Conservation (phyloP, 2,329 filamentous ascomycete species). For the Penicillium sp. region DNA sequence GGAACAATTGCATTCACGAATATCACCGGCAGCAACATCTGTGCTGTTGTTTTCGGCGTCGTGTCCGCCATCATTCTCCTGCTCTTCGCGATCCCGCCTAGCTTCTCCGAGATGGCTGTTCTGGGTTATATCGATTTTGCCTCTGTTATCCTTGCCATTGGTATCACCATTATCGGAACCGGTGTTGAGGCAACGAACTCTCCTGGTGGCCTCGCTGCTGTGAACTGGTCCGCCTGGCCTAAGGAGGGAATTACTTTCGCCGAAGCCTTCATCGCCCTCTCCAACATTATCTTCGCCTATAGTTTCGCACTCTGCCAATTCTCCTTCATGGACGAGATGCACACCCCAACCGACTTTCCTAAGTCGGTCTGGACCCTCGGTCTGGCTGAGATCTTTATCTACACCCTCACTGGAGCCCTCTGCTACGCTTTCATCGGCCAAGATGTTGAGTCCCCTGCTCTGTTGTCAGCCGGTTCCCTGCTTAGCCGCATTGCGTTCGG, state of each 20-base stretch:
- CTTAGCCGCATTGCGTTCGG: not conserved
- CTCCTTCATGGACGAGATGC: constrained; percentile 1
- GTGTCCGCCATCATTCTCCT: not conserved
- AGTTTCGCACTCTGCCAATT: not conserved
- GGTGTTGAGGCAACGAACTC: not conserved
- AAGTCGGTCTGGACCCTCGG: not conserved
- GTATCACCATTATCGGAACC: not conserved
- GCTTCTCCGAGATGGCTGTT: not conserved
- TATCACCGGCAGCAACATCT: not conserved
- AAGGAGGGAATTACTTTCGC: not conserved
- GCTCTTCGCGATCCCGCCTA: not conserved
- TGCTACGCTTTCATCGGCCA: not conserved
- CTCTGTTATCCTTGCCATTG: not conserved
- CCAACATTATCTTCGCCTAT: not conserved
- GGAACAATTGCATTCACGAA: not conserved
- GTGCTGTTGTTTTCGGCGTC: not conserved
- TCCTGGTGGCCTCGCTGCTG: not conserved
- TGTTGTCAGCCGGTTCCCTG: not conserved
- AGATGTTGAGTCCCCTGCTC: not conserved
- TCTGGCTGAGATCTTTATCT: not conserved
- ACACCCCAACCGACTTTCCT: not conserved
- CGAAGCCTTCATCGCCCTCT: not conserved
- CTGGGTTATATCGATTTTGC: constrained; percentile 1
- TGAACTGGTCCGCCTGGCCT: not conserved
- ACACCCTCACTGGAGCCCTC: not conserved